Conservation (phyloP, 495 filamentous ascomycete species). For the Mytilinidion resinicola region DNA sequence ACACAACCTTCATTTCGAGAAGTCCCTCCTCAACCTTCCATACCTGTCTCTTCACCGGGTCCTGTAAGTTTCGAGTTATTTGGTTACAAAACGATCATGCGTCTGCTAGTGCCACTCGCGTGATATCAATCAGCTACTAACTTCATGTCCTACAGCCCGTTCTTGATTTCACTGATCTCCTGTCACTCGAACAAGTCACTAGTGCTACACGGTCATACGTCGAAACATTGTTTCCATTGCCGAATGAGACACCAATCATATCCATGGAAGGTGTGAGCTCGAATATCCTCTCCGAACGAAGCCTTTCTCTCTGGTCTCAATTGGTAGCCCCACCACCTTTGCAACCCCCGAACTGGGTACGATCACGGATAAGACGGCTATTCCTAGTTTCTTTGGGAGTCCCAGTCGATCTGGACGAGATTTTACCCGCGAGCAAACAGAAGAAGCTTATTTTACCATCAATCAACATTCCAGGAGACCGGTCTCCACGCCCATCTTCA, state of each 20-base stretch:
- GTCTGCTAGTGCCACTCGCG: constrained; percentile 5
- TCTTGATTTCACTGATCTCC: constrained; percentile 58
- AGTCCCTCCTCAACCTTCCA: constrained; percentile 32
- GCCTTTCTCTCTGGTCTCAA: constrained; percentile 91
- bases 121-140: constrained; percentile 21
- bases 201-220: constrained; percentile 44
- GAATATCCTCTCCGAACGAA: constrained; percentile 62
- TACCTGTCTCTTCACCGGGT: constrained; percentile 27
- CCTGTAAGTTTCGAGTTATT: constrained; percentile 29
- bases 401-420: constrained; percentile 94
- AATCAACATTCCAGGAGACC: constrained; percentile 50
- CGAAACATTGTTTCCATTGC: constrained; percentile 49
- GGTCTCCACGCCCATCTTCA: constrained; percentile 42
- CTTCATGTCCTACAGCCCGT: constrained; percentile 48
- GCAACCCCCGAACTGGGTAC: constrained; percentile 96
- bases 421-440: constrained; percentile 90
- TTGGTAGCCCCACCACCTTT: constrained; percentile 89
- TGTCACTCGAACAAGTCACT: constrained; percentile 16
- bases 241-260: constrained; percentile 39
- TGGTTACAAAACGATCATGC: constrained; percentile 19
- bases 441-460: constrained; percentile 95
- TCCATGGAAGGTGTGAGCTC: constrained; percentile 37
- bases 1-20: constrained; percentile 39
- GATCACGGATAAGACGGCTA: constrained; percentile 87
- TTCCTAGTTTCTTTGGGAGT: constrained; percentile 96